A percentile compares a stretch with the other conserved stretches of the same genome.
Evolutionary conservation across 1,284 basidiomycete genomes (phyloP).

Genomic region (Veloboletus limbatus): DNA sequence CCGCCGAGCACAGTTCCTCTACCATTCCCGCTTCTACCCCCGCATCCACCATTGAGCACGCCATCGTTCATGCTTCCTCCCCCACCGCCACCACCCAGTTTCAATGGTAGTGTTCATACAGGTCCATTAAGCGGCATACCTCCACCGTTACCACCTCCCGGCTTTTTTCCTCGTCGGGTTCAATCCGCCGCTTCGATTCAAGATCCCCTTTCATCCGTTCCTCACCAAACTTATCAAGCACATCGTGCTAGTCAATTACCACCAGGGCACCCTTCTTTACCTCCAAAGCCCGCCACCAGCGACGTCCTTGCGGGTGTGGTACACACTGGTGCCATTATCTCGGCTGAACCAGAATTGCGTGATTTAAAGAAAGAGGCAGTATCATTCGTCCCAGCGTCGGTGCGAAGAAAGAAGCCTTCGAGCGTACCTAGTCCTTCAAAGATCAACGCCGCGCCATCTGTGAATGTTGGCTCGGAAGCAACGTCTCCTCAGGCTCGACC

Average conservation of each 20-base stretch:
- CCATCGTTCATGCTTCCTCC: constrained; percentile 31
- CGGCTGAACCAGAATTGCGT: constrained; percentile 79
- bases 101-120: constrained; percentile 18
- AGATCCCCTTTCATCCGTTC: constrained; percentile 60
- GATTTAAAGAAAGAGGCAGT: constrained; percentile 92
- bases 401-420: constrained; percentile 61
- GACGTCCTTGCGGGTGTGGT: constrained; percentile 46
- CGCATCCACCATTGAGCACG: neutral
- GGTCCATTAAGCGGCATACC: constrained; percentile 32
- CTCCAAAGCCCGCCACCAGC: constrained; percentile 39
- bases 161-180: constrained; percentile 48
- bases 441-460: constrained; percentile 62
- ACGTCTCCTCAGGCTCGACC: constrained; percentile 45
- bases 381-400: constrained; percentile 74
- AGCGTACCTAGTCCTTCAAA: constrained; percentile 37
- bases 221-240: constrained; percentile 66
- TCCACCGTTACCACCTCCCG: constrained; percentile 31
- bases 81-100: constrained; percentile 20
- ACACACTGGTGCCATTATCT: constrained; percentile 60
- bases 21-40: constrained; percentile 32
- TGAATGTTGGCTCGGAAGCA: constrained; percentile 39
- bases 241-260: constrained; percentile 42
- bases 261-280: constrained; percentile 38
- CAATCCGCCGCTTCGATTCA: constrained; percentile 52
- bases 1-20: constrained; percentile 5